Conservation (phyloP, 2,329 filamentous ascomycete genomes). For the Dactylellina parvicollis region DNA sequence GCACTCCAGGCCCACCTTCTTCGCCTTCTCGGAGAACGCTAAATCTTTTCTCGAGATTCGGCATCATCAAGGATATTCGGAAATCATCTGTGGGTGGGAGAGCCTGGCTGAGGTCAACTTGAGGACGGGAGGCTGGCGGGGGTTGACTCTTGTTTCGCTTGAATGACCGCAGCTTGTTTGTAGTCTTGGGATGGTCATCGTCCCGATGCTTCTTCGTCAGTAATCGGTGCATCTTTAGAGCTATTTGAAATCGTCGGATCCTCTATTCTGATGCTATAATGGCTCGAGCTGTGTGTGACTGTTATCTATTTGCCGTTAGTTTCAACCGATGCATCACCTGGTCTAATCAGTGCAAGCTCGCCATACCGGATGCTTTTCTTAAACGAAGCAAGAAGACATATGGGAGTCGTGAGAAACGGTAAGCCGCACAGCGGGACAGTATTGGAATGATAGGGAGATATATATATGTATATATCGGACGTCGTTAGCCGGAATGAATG, state of each 20-base stretch:
- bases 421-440: constrained; percentile 41
- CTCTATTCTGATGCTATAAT: background rate
- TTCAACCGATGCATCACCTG: background rate
- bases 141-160: constrained; percentile 67
- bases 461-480: constrained; percentile 6
- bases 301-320: constrained; percentile 26
- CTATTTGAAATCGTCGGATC: background rate
- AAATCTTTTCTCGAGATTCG: constrained; percentile 90
- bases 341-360: background rate
- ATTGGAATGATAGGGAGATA: constrained; percentile 12
- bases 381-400: constrained; percentile 47
- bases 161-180: constrained; percentile 58
- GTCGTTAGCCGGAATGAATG: background rate
- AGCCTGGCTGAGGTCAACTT: constrained; percentile 77
- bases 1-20: constrained; percentile 37
- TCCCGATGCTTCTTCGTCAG: constrained; percentile 51
- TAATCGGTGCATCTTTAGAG: constrained; percentile 41
- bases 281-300: background rate
- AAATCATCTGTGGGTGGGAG: constrained; percentile 89
- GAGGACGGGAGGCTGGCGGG: constrained; percentile 68
- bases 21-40: constrained; percentile 65
- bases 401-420: constrained; percentile 12
- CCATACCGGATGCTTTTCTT: constrained; percentile 38
- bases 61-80: constrained; percentile 94
- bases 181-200: constrained; percentile 41